These are phyloP conservation scores for Xerocomus minutiporus DNA, from an alignment of 1,284 basidiomycete genomes.

Conservation along the genomic window DNA sequence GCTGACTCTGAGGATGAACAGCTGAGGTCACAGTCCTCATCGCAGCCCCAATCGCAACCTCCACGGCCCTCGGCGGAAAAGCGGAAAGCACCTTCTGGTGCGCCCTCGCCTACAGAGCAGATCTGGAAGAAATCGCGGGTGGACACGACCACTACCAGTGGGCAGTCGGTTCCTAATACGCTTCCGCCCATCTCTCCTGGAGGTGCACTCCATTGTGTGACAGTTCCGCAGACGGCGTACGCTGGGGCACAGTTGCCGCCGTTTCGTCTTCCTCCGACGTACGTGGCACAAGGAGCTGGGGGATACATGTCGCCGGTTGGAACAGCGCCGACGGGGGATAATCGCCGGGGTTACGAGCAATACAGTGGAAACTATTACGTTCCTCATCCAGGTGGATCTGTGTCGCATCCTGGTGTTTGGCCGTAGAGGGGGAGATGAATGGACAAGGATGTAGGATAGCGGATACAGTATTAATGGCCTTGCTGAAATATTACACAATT, in stretches of 20 bases:
- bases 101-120: constrained; percentile 53
- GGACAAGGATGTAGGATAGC: constrained; percentile 22
- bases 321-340: constrained; percentile 16
- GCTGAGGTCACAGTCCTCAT: constrained; percentile 34
- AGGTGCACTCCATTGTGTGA: constrained; percentile 16
- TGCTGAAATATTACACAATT: background rate
- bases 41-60: constrained; percentile 20
- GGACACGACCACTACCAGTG: constrained; percentile 31
- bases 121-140: constrained; percentile 70
- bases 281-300: constrained; percentile 16
- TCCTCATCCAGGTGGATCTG: constrained; percentile 20
- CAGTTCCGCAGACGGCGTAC: constrained; percentile 20
- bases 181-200: constrained; percentile 25
- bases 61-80: constrained; percentile 40
- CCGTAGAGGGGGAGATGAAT: constrained; percentile 20
- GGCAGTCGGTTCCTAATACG: constrained; percentile 7
- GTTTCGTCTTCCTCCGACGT: constrained; percentile 26
- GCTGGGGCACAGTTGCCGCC: constrained; percentile 28
- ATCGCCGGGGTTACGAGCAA: constrained; percentile 24
- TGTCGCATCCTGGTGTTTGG: constrained; percentile 25
- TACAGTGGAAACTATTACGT: constrained; percentile 28
- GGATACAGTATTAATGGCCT: constrained; percentile 3
- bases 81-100: constrained; percentile 51
- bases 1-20: constrained; percentile 71
- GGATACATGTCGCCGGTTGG: constrained; percentile 25